phyloP scores from a whole-genome alignment of 352 stramenopile genomes.

The Lagenidium giganteum region DNA sequence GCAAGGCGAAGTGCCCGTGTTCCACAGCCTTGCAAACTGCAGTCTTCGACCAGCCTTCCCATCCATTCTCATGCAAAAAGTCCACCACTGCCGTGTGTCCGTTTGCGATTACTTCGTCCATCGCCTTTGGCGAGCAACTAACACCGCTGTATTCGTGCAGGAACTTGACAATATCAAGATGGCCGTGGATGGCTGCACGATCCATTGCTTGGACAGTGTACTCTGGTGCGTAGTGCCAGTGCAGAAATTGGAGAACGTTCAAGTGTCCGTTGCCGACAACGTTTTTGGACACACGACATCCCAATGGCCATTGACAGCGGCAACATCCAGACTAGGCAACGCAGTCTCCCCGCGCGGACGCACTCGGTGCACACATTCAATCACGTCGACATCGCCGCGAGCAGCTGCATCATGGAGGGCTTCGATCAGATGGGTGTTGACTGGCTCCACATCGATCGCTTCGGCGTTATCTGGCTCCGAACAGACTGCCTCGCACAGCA shows the following conservation, averaged over 20 bases:
- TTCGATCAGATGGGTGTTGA: too few species aligned
- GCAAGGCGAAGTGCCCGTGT: too few species aligned
- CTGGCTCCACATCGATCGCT: too few species aligned
- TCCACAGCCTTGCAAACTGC: too few species aligned
- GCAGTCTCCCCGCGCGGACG: constrained; percentile 33
- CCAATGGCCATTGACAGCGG: too few species aligned
- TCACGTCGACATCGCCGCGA: constrained; percentile 20
- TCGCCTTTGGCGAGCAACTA: constrained; percentile 52
- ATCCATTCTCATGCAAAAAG: constrained; percentile 48
- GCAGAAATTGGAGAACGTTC: constrained; percentile 48
- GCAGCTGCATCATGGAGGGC: too few species aligned
- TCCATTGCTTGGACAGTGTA: constrained; percentile 59
- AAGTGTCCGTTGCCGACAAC: too few species aligned
- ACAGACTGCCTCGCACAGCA: too few species aligned
- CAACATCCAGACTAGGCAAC: constrained; percentile 32
- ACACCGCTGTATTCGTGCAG: constrained; percentile 46
- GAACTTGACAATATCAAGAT: constrained; percentile 53
- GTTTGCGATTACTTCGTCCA: constrained; percentile 48
- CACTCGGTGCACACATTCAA: constrained; percentile 34
- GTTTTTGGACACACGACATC: too few species aligned
- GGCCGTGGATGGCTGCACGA: constrained; percentile 42
- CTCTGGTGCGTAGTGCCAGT: constrained; percentile 42
- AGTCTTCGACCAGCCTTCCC: constrained; percentile 63
- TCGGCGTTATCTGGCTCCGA: too few species aligned
- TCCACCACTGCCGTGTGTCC: constrained; percentile 44